Conservation (phyloP, 1,284 basidiomycete genomes). For the Meira miltonrushii region DNA sequence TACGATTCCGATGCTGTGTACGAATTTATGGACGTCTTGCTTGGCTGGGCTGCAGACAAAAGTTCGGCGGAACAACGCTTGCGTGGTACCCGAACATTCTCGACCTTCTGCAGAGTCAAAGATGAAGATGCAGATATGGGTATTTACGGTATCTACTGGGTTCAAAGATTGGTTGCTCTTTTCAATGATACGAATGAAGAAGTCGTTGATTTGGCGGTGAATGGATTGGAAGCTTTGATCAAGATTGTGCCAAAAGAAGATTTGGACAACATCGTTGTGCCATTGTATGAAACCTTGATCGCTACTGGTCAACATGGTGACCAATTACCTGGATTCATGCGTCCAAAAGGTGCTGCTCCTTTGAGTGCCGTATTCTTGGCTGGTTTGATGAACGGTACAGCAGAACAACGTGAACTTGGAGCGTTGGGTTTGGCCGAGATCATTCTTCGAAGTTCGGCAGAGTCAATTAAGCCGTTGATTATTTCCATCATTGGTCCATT, state of each 20-base stretch:
- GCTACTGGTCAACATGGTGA: slow-evolving; percentile 72
- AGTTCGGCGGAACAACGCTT: slow-evolving; percentile 21
- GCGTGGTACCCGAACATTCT: slow-evolving; percentile 18
- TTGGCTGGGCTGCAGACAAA: slow-evolving; percentile 44
- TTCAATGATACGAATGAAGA: slow-evolving; percentile 71
- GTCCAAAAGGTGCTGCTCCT: slow-evolving; percentile 83
- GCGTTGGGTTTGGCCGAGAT: slow-evolving; percentile 92
- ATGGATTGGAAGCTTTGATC: slow-evolving; percentile 78
- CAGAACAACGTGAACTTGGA: slow-evolving; percentile 72
- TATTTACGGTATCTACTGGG: slow-evolving; percentile 82
- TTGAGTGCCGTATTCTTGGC: slow-evolving; percentile 84
- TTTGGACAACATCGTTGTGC: slow-evolving; percentile 62
- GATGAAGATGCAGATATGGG: slow-evolving; percentile 28
- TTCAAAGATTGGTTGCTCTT: slow-evolving; percentile 80
- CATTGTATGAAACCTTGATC: slow-evolving; percentile 83
- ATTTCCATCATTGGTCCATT: slow-evolving; percentile 85
- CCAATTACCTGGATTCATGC: slow-evolving; percentile 77
- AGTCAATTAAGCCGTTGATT: slow-evolving; percentile 89
- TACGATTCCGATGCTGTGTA: slow-evolving; percentile 43
- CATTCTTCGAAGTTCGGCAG: slow-evolving; percentile 80
- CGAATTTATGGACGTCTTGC: slow-evolving; percentile 48
- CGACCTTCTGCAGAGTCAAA: slow-evolving; percentile 19
- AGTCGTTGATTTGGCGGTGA: slow-evolving; percentile 79
- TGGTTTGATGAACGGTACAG: slow-evolving; percentile 59
- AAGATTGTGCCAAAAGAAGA: slow-evolving; percentile 90